A percentile compares a stretch with the other conserved stretches of the same genome.
Conservation (phyloP, 345 rosid species). For the Anacardium occidentale region DNA sequence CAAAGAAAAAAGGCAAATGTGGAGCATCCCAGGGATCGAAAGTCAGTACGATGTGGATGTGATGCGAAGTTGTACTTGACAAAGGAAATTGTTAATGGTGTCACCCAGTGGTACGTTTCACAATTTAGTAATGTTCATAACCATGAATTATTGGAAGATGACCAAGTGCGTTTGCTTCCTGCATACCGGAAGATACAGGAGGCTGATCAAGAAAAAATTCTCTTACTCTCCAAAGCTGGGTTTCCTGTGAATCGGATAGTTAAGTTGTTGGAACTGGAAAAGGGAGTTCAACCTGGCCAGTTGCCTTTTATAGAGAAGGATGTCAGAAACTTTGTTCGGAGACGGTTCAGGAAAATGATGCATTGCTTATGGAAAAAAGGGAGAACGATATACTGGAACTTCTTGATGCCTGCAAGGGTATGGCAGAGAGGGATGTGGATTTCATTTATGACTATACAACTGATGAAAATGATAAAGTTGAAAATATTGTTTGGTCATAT, state of each 20-base stretch:
- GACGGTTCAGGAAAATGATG: slow-evolving; percentile 84
- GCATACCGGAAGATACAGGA: slow-evolving; percentile 91
- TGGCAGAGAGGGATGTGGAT: slow-evolving; percentile 62
- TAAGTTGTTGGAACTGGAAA: slow-evolving; percentile 81
- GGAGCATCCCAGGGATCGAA: slow-evolving; percentile 91
- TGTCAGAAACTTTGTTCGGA: slow-evolving; percentile 86
- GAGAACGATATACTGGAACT: slow-evolving; percentile 73
- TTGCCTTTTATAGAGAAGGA: slow-evolving; percentile 90
- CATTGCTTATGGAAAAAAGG: slow-evolving; percentile 66
- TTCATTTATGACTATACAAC: slow-evolving; percentile 66
- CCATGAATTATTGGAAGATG: slow-evolving; percentile 90
- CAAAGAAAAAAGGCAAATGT: slow-evolving; percentile 87
- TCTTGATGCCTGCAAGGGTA: slow-evolving; percentile 67
- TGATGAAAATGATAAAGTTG: slow-evolving; percentile 70
- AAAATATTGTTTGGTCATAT: slow-evolving; percentile 82
- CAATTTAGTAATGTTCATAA: slow-evolving; percentile 96
- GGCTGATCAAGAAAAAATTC: slow-evolving; percentile 84
- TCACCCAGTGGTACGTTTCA: slow-evolving; percentile 75
- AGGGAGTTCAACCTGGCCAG: slow-evolving; percentile 81
- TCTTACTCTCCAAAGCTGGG: slow-evolving; percentile 87
- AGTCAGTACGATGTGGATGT: slow-evolving; percentile 91
- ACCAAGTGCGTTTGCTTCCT: slow-evolving; percentile 87
- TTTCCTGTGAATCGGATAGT: slow-evolving; percentile 88
- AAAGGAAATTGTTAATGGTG: slow-evolving; percentile 66
- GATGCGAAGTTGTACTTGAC: slow-evolving; percentile 86